Base-by-base conservation (phyloP, 2,329 filamentous ascomycete genomes). In the Cladosporium colombiae region DNA sequence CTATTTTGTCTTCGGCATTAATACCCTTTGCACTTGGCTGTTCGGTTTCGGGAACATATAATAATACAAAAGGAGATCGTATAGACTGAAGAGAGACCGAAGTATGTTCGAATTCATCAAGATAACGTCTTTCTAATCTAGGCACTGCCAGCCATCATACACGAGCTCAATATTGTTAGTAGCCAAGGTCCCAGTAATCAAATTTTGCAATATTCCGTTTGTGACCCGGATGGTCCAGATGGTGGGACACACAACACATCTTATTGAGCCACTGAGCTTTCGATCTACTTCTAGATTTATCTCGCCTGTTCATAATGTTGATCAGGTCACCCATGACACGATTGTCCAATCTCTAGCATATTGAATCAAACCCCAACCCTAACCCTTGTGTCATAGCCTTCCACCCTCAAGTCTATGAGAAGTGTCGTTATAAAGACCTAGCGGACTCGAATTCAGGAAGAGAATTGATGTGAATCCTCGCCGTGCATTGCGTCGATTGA, bases 11-110 rank as follows among this genome's bases (percentile, higher is more conserved):
- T 35, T 35, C 33, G 33, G 55, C 21, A 35, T 57, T 40, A 33
- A 57, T 57, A 57, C 55, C 55, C 55, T 37, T 57, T 57, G 33
- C 55, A 27, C 23, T 57, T 46, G n/a, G n/a, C 40, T 21, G 7
- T 46, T 13, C 10, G n/a, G 40, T 2, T 21, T 46, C n/a, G 1
- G 18, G 40, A 21, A 46, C 40, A n/a, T 13, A 46, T 46, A 23
- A 46, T 21, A 13, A 21, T 13, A 46, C 23, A 46, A n/a, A 46
- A 13, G 33, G 16, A 14, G 14, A 16, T 40, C 35, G 18, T 7
- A 21, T 46, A 46, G n/a, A 46, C 23, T 23, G 40, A n/a, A 21
- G n/a, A 21, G n/a, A 21, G 3, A 11, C 6, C 13, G 40, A n/a
- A 10, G n/a, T 16, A 13, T 21, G 21, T n/a, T 23, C 40, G n/a